phyloP scores from a whole-genome alignment of 1,139 yeast species.

The Candida smagusa region DNA sequence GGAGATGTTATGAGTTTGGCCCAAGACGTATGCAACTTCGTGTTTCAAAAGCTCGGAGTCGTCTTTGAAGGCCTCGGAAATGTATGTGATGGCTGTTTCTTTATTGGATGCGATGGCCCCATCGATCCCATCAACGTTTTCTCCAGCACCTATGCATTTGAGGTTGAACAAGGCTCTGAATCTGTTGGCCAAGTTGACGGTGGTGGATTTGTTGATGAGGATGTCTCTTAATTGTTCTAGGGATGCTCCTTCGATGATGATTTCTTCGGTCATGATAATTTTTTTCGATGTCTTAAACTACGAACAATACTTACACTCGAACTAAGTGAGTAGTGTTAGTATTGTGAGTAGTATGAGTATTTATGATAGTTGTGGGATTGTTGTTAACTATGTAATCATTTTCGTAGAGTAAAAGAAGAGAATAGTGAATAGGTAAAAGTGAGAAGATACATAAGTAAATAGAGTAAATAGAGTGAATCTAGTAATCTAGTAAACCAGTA shows the following conservation, averaged over 20 bases:
- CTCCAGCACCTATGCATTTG: conserved; percentile 75
- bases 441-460: too few species aligned
- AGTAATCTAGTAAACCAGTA: too few species aligned
- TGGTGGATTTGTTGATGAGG: conserved; percentile 59
- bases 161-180: conserved; percentile 92
- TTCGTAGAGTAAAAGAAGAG: too few species aligned
- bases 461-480: too few species aligned
- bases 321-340: too few species aligned
- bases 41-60: conserved; percentile 92
- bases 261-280: conserved; percentile 24
- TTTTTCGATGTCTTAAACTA: too few species aligned
- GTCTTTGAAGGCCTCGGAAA: conserved; percentile 77
- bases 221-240: conserved; percentile 72
- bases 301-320: too few species aligned
- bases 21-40: conserved; percentile 97
- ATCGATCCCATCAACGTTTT: conserved; percentile 10
- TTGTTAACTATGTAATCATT: too few species aligned
- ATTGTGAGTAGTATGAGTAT: too few species aligned
- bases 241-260: conserved; percentile 49
- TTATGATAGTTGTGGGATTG: too few species aligned
- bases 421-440: too few species aligned
- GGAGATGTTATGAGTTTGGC: conserved; percentile 82
- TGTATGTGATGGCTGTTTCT: conserved; percentile 71
- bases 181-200: conserved; percentile 73
- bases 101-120: conserved; percentile 36